Conservation (phyloP, 495 filamentous ascomycete genomes). For the Penicillium riverlandense region DNA sequence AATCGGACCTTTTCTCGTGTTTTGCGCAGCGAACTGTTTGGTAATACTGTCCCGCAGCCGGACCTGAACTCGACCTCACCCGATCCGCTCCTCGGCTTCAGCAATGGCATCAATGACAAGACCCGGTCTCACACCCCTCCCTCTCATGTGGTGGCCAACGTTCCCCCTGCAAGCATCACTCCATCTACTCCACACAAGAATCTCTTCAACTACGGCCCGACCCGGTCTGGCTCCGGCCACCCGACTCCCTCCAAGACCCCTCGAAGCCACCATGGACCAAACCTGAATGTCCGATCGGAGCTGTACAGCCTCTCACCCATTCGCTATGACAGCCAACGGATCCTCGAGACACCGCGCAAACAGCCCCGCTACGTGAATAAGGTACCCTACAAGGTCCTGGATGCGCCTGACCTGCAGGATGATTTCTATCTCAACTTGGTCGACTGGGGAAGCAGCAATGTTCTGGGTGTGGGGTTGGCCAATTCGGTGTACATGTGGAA, state of each 20-base stretch:
- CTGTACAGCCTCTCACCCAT: conserved; percentile 92
- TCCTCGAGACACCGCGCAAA: conserved; percentile 83
- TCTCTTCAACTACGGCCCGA: conserved; percentile 86
- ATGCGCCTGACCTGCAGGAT: conserved; percentile 91
- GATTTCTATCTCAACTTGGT: conserved; percentile 97
- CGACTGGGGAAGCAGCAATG: conserved; percentile 95
- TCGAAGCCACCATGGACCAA: conserved; percentile 74
- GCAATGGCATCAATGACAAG: conserved; percentile 54
- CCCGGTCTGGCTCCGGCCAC: conserved; percentile 63
- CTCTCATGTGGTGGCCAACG: conserved; percentile 49
- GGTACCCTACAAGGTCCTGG: conserved; percentile 94
- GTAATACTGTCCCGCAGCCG: conserved; percentile 76
- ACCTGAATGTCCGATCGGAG: conserved; percentile 80
- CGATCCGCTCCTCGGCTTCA: conserved; percentile 52
- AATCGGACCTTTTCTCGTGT: conserved; percentile 88
- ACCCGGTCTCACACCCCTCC: conserved; percentile 78
- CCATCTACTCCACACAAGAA: conserved; percentile 97
- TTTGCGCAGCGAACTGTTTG: conserved; percentile 84
- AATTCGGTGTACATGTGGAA: conserved; percentile 99
- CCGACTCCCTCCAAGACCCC: conserved; percentile 86
- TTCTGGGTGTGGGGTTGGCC: conserved; percentile 85
- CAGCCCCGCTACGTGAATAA: conserved; percentile 85
- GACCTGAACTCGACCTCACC: conserved; percentile 60
- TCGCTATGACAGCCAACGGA: conserved; percentile 79
- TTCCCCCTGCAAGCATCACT: conserved; percentile 65